Evolutionary conservation across 163 green algal species (phyloP).

Genomic region (Prototheca wickerhamii): DNA sequence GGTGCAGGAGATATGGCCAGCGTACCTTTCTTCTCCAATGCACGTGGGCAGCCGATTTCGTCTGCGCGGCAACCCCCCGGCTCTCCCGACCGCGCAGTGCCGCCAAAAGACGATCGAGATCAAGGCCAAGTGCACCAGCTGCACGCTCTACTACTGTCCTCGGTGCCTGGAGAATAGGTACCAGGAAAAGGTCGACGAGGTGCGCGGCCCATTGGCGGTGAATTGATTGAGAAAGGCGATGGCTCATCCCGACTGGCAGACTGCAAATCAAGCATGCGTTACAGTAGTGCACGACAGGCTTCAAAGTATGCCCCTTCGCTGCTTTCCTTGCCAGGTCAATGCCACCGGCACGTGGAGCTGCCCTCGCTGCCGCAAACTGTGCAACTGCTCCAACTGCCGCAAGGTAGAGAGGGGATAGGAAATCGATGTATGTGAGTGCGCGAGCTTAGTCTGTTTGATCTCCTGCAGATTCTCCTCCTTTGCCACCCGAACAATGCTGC

Average conservation of each 20-base stretch:
- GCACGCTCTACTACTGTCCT: slow-evolving; percentile 49
- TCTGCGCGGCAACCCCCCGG: not conserved
- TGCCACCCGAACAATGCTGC: too few relatives aligned
- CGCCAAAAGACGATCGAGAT: slow-evolving; percentile 53
- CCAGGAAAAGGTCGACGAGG: slow-evolving; percentile 32
- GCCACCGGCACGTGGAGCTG: slow-evolving; percentile 30
- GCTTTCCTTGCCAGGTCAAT: slow-evolving; percentile 19
- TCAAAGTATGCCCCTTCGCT: not conserved
- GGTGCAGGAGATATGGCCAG: too few relatives aligned
- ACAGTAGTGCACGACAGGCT: not conserved
- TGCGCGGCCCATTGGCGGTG: not conserved
- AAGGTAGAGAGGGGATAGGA: slow-evolving; percentile 25
- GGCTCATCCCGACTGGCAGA: too few relatives aligned
- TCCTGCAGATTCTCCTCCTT: too few relatives aligned
- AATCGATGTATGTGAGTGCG: not conserved
- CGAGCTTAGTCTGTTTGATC: too few relatives aligned
- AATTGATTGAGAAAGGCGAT: not conserved
- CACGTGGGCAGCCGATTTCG: not conserved
- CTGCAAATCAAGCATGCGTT: too few relatives aligned
- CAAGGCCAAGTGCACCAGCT: slow-evolving; percentile 46
- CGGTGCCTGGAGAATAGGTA: slow-evolving; percentile 52
- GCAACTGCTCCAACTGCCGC: slow-evolving; percentile 58
- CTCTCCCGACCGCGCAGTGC: slow-evolving; percentile 28
- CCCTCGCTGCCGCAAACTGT: slow-evolving; percentile 37
- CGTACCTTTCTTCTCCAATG: too few relatives aligned